These are phyloP conservation scores for Rhizophagus clarus DNA, from an alignment of 192 early-diverging fungal genomes.

Conservation along the genomic window DNA sequence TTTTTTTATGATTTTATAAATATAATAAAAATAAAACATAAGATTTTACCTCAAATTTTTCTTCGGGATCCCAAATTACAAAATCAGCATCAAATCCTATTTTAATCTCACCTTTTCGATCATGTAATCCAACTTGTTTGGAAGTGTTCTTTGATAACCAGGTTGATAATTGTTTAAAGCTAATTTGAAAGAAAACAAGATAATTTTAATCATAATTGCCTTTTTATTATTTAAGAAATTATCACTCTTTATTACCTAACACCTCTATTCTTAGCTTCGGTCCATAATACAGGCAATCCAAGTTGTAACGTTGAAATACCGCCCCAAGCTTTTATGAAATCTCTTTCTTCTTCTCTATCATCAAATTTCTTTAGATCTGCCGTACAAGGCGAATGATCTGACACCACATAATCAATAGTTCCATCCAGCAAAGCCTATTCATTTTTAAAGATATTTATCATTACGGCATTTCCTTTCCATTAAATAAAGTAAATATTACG, in stretches of 20 bases:
- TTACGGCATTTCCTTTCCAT: too few relatives aligned
- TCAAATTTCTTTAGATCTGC: slow-evolving; percentile 74
- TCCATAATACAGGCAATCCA: slow-evolving; percentile 79
- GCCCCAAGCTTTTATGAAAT: slow-evolving; percentile 82
- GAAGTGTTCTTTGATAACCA: slow-evolving; percentile 72
- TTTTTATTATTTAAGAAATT: neutral
- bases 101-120: slow-evolving; percentile 70
- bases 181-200: neutral
- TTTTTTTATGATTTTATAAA: neutral
- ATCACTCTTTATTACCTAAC: slow-evolving; percentile 38
- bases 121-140: slow-evolving; percentile 55
- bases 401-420: slow-evolving; percentile 80
- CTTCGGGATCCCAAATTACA: slow-evolving; percentile 76
- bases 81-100: slow-evolving; percentile 78
- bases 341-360: slow-evolving; percentile 45
- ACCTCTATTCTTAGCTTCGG: slow-evolving; percentile 70
- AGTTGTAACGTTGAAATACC: slow-evolving; percentile 81
- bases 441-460: neutral
- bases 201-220: neutral
- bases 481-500: neutral
- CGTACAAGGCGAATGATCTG: slow-evolving; percentile 82
- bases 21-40: neutral
- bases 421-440: slow-evolving; percentile 66
- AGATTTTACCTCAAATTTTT: slow-evolving; percentile 45
- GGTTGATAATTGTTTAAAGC: slow-evolving; percentile 56